A percentile compares a stretch with the other conserved stretches of the same genome.
Evolutionary conservation across 1,284 basidiomycete species (phyloP).

Genomic region (Phellopilus nigrolimitatus): DNA sequence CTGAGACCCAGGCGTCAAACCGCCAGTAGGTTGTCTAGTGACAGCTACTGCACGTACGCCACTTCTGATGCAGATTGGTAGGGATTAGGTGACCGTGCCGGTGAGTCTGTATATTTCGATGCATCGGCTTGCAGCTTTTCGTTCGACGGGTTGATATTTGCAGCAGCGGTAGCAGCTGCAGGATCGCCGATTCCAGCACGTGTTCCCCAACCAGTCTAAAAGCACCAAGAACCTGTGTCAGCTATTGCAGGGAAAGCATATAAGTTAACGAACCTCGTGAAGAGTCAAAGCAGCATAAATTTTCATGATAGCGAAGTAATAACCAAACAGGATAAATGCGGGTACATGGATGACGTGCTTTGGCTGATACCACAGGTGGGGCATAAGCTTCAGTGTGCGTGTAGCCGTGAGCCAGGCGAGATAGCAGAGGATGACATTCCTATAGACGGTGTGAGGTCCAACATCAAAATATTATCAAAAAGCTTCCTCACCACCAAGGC

Average conservation of each 20-base stretch:
- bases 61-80: background rate
- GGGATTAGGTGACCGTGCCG: background rate
- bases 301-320: conserved; percentile 87
- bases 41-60: background rate
- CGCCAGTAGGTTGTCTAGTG: too few relatives aligned
- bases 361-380: conserved; percentile 83
- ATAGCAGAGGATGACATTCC: conserved; percentile 76
- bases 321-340: conserved; percentile 88
- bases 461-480: conserved; percentile 15
- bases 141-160: conserved; percentile 22
- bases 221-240: conserved; percentile 7
- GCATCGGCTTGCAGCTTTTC: conserved; percentile 27
- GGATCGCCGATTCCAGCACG: conserved; percentile 85
- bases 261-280: conserved; percentile 53
- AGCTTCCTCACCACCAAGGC: conserved; percentile 72
- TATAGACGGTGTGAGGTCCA: conserved; percentile 27
- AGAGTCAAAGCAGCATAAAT: conserved; percentile 78
- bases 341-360: conserved; percentile 86
- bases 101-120: conserved; percentile 3
- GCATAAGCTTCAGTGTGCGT: conserved; percentile 81
- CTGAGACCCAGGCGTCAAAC: too few relatives aligned
- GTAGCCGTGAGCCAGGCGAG: conserved; percentile 79
- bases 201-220: conserved; percentile 85
- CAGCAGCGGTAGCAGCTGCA: conserved; percentile 55
- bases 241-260: conserved; percentile 3